Evolutionary conservation across 2,329 filamentous ascomycete species (phyloP).

Genomic region (Neocucurbitaria cava): DNA sequence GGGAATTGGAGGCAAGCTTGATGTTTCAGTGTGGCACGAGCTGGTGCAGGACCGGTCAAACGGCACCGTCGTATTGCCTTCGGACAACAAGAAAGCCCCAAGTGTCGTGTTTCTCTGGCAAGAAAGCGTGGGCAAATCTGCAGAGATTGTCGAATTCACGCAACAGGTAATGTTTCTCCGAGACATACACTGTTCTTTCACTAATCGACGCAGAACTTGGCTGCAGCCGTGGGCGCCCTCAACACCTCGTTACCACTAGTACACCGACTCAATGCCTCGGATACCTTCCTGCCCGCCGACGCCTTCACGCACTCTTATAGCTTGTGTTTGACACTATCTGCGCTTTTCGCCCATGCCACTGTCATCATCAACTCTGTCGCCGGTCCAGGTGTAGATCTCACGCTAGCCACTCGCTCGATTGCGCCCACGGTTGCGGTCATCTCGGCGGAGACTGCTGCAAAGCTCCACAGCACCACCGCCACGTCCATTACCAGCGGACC

Average conservation of each 20-base stretch:
- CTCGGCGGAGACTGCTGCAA: conserved; percentile 74
- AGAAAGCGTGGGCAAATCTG: conserved; percentile 54
- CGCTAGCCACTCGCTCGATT: conserved; percentile 74
- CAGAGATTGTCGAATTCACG: conserved; percentile 80
- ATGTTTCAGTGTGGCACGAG: conserved; percentile 92
- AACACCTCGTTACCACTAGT: conserved; percentile 75
- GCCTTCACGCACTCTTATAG: conserved; percentile 81
- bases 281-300: conserved; percentile 86
- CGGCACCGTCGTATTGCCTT: conserved; percentile 69
- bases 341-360: conserved; percentile 83
- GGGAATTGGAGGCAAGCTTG: conserved; percentile 75
- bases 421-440: conserved; percentile 84
- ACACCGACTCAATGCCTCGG: conserved; percentile 75
- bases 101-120: conserved; percentile 72
- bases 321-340: conserved; percentile 78
- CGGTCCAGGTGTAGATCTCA: conserved; percentile 73
- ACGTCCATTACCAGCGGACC: conserved; percentile 67
- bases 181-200: too few species aligned
- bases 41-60: conserved; percentile 70
- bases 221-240: conserved; percentile 82
- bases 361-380: conserved; percentile 90
- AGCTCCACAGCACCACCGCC: conserved; percentile 69
- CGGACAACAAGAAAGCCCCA: conserved; percentile 60
- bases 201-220: conserved; percentile 68
- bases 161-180: conserved; percentile 59